Conservation (phyloP, 805 yeast species). For the Nakazawaea ambrosiae region DNA sequence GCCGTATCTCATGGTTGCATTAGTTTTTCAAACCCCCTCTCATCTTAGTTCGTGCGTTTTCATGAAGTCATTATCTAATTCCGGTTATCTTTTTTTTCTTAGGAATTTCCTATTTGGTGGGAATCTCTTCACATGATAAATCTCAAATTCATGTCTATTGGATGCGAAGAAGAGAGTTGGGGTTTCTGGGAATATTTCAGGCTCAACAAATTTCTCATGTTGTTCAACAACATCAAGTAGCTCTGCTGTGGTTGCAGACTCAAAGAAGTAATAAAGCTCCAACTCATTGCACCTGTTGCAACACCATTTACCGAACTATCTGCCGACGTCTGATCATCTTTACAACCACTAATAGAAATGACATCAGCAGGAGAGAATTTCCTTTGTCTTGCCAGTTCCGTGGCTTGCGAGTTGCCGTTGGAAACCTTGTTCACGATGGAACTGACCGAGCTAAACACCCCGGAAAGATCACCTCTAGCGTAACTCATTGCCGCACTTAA, state of each 20-base stretch:
- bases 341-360: constrained; percentile 65
- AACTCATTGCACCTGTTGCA: constrained; percentile 74
- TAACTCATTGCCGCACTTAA: constrained; percentile 47
- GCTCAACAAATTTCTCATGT: constrained; percentile 56
- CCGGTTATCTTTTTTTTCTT: too few species aligned
- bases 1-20: background rate
- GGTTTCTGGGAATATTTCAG: constrained; percentile 76
- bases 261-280: constrained; percentile 58
- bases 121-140: constrained; percentile 33
- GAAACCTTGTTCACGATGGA: constrained; percentile 22
- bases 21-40: too few species aligned
- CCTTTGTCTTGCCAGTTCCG: constrained; percentile 34
- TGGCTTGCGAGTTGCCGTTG: constrained; percentile 23
- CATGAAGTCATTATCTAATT: too few species aligned
- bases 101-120: too few species aligned
- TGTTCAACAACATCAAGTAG: constrained; percentile 61
- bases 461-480: constrained; percentile 43
- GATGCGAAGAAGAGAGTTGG: constrained; percentile 75
- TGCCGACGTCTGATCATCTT: constrained; percentile 66
- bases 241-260: constrained; percentile 55
- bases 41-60: too few species aligned
- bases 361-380: constrained; percentile 68
- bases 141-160: constrained; percentile 50
- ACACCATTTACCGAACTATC: constrained; percentile 60
- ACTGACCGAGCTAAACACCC: constrained; percentile 33